These are phyloP conservation scores for Biscogniauxia marginata DNA, from an alignment of 2,329 filamentous ascomycete species.

Conservation along the genomic window DNA sequence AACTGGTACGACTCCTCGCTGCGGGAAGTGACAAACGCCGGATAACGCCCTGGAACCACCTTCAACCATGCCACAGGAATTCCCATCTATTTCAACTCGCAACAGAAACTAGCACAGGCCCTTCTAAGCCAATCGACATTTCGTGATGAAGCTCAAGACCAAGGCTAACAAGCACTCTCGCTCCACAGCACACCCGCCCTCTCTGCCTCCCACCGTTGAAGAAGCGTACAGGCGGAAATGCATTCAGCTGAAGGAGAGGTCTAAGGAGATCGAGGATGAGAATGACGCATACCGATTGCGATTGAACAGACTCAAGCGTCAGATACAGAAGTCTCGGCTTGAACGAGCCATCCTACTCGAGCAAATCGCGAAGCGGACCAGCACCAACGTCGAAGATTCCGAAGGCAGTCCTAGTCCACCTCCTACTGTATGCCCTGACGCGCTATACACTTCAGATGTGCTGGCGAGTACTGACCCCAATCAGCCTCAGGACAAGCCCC, in stretches of 20 bases:
- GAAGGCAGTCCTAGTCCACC: conserved; percentile 79
- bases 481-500: conserved; percentile 75
- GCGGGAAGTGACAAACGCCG: background rate
- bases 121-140: too few species aligned
- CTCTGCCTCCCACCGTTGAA: conserved; percentile 84
- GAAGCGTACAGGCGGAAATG: conserved; percentile 96
- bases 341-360: conserved; percentile 76
- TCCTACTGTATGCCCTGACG: conserved; percentile 60
- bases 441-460: conserved; percentile 9
- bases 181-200: conserved; percentile 50
- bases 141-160: conserved; percentile 21
- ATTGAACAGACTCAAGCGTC: conserved; percentile 75
- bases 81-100: background rate
- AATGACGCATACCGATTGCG: conserved; percentile 82
- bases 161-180: conserved; percentile 35
- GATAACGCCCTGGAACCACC: background rate
- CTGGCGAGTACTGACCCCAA: conserved; percentile 24
- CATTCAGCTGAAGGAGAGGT: conserved; percentile 87
- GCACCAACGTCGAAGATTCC: conserved; percentile 72
- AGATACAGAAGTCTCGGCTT: conserved; percentile 87
- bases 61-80: background rate
- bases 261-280: conserved; percentile 86
- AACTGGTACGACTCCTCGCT: background rate
- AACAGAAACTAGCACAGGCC: too few species aligned
- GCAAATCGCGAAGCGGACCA: conserved; percentile 71